A percentile compares a stretch with the other conserved stretches of the same genome.
These are phyloP conservation scores for Phyllosticta capitalensis DNA, from an alignment of 2,329 filamentous ascomycete genomes.

Conservation along the genomic window DNA sequence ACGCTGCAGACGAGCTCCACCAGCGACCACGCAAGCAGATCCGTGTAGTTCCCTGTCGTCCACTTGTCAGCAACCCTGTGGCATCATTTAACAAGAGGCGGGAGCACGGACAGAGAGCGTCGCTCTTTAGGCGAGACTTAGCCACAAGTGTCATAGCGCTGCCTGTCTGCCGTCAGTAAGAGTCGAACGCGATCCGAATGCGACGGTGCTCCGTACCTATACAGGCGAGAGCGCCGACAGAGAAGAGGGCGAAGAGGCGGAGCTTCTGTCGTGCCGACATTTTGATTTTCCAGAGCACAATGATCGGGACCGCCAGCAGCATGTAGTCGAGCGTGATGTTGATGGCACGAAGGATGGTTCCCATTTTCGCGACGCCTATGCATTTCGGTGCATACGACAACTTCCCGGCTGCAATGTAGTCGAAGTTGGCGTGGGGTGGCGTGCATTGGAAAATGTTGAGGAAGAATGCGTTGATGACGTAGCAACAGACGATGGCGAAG, in stretches of 20 bases:
- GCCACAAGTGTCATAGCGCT: conserved; percentile 15
- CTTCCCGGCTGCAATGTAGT: conserved; percentile 18
- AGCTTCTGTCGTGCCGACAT: conserved; percentile 23
- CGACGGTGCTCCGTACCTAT: conserved; percentile 14
- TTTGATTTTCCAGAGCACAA: conserved; percentile 27
- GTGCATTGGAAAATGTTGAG: conserved; percentile 23
- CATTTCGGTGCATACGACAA: conserved; percentile 16
- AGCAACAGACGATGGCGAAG: conserved; percentile 20
- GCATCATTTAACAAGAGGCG: conserved; percentile 11
- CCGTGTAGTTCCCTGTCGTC: conserved; percentile 18
- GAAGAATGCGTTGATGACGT: conserved; percentile 23
- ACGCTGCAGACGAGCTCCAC: conserved; percentile 24
- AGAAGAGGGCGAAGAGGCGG: conserved; percentile 25
- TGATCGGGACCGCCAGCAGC: conserved; percentile 25
- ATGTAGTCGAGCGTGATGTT: conserved; percentile 28
- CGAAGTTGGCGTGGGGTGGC: conserved; percentile 20
- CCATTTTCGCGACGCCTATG: conserved; percentile 14
- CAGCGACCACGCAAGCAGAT: conserved; percentile 13
- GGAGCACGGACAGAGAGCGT: conserved; percentile 16
- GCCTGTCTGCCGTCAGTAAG: too few relatives aligned
- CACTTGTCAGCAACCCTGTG: not conserved
- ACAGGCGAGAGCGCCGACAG: conserved; percentile 22
- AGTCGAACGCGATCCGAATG: too few relatives aligned
- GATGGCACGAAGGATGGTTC: conserved; percentile 20
- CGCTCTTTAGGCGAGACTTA: conserved; percentile 2